Percentiles rank a stretch among this genome's conserved stretches.
These are phyloP conservation scores for Lepidium africanum DNA, from an alignment of 345 rosid genomes.

Conservation along the genomic window DNA sequence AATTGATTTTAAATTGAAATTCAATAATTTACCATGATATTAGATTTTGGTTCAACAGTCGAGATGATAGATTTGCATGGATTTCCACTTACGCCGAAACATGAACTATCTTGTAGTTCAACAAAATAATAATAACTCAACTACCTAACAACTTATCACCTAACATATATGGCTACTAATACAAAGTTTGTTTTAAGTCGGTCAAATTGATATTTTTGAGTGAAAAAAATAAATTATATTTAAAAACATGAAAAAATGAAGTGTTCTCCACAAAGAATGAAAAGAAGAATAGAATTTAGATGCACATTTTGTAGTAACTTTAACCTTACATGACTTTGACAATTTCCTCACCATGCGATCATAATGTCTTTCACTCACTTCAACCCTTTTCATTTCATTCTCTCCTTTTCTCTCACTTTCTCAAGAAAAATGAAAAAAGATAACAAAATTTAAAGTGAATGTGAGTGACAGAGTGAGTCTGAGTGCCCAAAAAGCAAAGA, in stretches of 20 bases:
- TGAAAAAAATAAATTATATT: not conserved
- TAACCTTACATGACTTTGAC: constrained; percentile 28
- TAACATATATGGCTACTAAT: not conserved
- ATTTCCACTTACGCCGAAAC: too few species aligned
- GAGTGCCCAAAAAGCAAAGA: constrained; percentile 28
- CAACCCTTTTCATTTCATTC: constrained; percentile 23
- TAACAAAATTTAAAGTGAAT: constrained; percentile 14
- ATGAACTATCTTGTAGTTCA: too few species aligned
- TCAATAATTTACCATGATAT: too few species aligned
- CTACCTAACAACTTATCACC: not conserved
- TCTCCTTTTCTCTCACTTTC: not conserved
- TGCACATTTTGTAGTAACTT: constrained; percentile 16
- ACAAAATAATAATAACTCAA: not conserved
- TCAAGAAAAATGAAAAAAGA: not conserved
- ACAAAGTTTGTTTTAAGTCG: not conserved
- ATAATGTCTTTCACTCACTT: constrained; percentile 26
- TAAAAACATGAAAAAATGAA: not conserved
- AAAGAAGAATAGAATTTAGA: constrained; percentile 3
- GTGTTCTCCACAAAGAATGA: constrained; percentile 9
- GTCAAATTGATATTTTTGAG: not conserved
- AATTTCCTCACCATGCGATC: constrained; percentile 25
- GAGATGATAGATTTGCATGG: too few species aligned
- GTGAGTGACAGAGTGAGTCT: constrained; percentile 19
- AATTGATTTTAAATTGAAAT: too few species aligned
- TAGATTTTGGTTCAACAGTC: too few species aligned